A percentile compares a stretch with the other conserved stretches of the same genome.
phyloP scores from a whole-genome alignment of 129 eudicot species.

The Rutidosis leptorrhynchoides region DNA sequence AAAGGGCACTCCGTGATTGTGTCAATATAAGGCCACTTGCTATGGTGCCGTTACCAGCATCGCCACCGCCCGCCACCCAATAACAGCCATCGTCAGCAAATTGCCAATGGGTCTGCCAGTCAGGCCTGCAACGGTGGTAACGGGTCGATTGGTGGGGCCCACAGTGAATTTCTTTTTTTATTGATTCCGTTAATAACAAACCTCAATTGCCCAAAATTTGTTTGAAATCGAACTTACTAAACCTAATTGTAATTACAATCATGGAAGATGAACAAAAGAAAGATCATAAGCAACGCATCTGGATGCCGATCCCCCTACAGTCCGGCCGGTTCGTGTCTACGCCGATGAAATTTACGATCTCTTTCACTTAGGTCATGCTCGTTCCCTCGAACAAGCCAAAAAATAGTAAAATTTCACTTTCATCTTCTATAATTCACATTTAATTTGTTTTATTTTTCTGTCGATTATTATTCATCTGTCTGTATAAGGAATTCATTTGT shows the following conservation, averaged over 20 bases:
- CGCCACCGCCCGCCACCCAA: too few relatives aligned
- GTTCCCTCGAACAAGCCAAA: conserved; percentile 56
- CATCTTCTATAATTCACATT: neutral
- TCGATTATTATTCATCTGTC: neutral
- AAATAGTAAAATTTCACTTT: conserved; percentile 28
- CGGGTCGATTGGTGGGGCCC: too few relatives aligned
- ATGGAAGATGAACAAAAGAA: conserved; percentile 13
- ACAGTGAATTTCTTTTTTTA: too few relatives aligned
- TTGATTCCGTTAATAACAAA: conserved; percentile 19
- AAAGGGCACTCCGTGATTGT: too few relatives aligned
- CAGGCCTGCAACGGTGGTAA: too few relatives aligned
- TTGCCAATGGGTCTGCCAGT: too few relatives aligned
- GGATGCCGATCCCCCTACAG: conserved; percentile 49
- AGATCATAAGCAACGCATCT: conserved; percentile 27
- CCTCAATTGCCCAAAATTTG: conserved; percentile 23
- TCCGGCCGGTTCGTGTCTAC: conserved; percentile 54
- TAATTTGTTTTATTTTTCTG: neutral
- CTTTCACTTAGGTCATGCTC: conserved; percentile 55
- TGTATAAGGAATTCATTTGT: neutral
- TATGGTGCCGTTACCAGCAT: too few relatives aligned
- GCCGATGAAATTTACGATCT: conserved; percentile 57
- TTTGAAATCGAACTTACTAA: conserved; percentile 10
- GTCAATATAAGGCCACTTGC: too few relatives aligned
- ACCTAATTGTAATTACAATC: neutral
- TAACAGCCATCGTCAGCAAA: too few relatives aligned